Evolutionary conservation across 805 yeast genomes (phyloP).

Genomic region (Candida insectalens): DNA sequence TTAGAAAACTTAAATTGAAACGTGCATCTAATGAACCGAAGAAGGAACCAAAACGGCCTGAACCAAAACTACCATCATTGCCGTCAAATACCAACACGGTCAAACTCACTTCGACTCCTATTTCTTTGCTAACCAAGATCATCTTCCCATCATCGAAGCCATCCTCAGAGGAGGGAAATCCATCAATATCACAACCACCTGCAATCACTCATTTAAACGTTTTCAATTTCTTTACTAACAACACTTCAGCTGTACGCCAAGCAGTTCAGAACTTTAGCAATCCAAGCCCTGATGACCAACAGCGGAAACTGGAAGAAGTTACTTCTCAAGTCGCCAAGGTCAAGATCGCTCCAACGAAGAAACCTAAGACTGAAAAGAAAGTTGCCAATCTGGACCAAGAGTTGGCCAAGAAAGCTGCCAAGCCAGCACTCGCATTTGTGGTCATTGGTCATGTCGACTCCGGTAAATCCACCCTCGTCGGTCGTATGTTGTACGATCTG

Average conservation of each 20-base stretch:
- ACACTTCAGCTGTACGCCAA: slow-evolving; percentile 25
- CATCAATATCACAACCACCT: no score
- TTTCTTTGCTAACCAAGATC: not conserved
- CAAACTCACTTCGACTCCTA: not conserved
- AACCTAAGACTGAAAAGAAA: slow-evolving; percentile 24
- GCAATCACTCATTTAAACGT: slow-evolving; percentile 1
- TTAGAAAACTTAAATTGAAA: no score
- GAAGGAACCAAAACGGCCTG: not conserved
- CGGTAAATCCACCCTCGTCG: slow-evolving; percentile 76
- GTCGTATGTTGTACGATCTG: slow-evolving; percentile 56
- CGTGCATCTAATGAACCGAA: no score
- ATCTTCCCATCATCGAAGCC: not conserved
- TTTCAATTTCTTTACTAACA: slow-evolving; percentile 28
- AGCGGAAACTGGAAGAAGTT: slow-evolving; percentile 15
- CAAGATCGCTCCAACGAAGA: slow-evolving; percentile 5
- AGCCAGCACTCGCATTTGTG: slow-evolving; percentile 60
- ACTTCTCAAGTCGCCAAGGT: slow-evolving; percentile 17
- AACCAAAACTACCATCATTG: not conserved
- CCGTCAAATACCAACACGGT: not conserved
- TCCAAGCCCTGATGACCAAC: slow-evolving; percentile 76
- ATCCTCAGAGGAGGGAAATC: no score
- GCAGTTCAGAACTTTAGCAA: slow-evolving; percentile 44
- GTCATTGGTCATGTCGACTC: slow-evolving; percentile 85
- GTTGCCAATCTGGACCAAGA: slow-evolving; percentile 33
- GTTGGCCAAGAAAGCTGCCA: slow-evolving; percentile 25